phyloP scores from a whole-genome alignment of 2,329 filamentous ascomycete genomes.

The Coleophoma eucalyptorum region DNA sequence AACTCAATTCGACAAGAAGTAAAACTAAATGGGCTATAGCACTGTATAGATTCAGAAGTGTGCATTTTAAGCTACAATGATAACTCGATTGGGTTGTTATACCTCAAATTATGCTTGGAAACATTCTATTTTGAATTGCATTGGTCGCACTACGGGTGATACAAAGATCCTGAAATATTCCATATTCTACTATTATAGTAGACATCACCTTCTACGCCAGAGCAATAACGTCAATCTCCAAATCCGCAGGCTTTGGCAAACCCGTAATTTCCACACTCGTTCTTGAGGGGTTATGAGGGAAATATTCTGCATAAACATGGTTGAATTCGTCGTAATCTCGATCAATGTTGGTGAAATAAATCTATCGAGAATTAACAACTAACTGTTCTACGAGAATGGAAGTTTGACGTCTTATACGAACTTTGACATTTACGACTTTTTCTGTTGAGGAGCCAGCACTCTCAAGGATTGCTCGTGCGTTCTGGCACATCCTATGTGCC shows the following conservation, averaged over 20 bases:
- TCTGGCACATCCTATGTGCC: background rate
- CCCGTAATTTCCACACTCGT: background rate
- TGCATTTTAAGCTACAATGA: no score
- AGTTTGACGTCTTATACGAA: background rate
- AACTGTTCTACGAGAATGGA: background rate
- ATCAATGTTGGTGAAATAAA: background rate
- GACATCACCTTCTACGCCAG: background rate
- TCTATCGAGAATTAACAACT: background rate
- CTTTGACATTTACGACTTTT: conserved; percentile 1
- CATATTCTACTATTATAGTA: background rate
- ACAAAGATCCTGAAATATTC: no score
- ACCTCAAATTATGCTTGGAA: no score
- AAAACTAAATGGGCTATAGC: no score
- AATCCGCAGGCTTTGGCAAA: background rate
- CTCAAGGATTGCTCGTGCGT: conserved; percentile 1
- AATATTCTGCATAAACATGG: background rate
- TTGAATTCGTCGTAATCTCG: background rate
- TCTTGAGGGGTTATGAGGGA: background rate
- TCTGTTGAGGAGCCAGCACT: background rate
- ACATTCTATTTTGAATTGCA: no score
- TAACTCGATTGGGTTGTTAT: no score
- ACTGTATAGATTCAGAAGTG: no score
- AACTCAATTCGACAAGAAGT: no score
- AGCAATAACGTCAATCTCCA: background rate
- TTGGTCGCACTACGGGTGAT: no score